Conservation (phyloP, 345 rosid genomes). For the Syzygium jambos region DNA sequence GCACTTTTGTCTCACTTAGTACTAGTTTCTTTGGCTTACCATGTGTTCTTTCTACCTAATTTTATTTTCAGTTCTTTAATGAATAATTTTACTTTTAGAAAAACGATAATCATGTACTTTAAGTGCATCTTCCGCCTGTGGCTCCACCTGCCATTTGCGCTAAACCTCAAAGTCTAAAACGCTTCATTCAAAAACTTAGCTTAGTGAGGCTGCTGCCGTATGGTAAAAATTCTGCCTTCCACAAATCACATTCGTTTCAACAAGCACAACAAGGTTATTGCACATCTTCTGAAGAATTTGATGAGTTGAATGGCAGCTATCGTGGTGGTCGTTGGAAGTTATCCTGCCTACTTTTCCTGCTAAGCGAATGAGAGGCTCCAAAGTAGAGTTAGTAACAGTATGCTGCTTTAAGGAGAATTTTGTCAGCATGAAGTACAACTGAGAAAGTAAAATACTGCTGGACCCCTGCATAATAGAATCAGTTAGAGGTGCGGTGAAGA, state of each 20-base stretch:
- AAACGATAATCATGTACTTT: not conserved
- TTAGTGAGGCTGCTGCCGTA: not conserved
- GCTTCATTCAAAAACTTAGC: not conserved
- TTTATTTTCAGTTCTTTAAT: not conserved
- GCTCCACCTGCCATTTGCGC: not conserved
- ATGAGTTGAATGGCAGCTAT: not conserved
- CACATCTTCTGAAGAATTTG: not conserved
- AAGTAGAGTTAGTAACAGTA: not conserved
- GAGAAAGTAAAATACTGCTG: not conserved
- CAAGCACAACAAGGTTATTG: not conserved
- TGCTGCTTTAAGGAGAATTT: not conserved
- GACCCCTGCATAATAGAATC: not conserved
- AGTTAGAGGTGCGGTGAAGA: not conserved
- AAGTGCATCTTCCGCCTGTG: not conserved
- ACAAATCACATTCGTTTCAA: not conserved
- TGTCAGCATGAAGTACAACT: not conserved
- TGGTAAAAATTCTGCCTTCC: not conserved
- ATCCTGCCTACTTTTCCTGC: not conserved
- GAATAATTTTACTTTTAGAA: not conserved
- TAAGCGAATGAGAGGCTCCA: not conserved
- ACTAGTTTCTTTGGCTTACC: not conserved
- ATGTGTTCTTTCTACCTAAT: not conserved
- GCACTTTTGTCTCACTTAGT: not conserved
- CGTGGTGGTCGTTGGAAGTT: not conserved
- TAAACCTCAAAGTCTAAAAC: not conserved